phyloP scores from a whole-genome alignment of 352 stramenopile species.

The Pythium rhizo-oryzae region DNA sequence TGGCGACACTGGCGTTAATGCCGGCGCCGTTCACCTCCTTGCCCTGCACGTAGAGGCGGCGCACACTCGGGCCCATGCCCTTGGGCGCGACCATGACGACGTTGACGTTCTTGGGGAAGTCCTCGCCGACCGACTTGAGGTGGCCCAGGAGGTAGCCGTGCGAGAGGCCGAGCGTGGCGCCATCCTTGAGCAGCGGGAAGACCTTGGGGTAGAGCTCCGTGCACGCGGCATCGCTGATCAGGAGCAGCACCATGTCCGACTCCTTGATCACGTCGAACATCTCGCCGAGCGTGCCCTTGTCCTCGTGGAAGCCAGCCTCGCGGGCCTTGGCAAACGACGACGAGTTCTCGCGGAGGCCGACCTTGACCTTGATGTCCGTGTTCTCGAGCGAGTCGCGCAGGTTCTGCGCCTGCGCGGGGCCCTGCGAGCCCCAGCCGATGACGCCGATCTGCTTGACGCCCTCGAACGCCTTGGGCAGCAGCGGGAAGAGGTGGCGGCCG shows the following conservation, averaged over 20 bases:
- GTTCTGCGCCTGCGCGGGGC: slow-evolving; percentile 97
- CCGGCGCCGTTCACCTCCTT: slow-evolving; percentile 98
- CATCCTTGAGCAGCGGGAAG: slow-evolving; percentile 95
- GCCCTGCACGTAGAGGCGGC: slow-evolving; percentile 97
- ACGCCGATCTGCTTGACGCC: slow-evolving; percentile 97
- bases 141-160: slow-evolving; percentile 98
- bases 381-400: slow-evolving; percentile 95
- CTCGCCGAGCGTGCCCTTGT: slow-evolving; percentile 93
- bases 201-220: slow-evolving; percentile 97
- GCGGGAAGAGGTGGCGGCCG: slow-evolving; percentile 93
- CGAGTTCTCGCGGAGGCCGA: slow-evolving; percentile 85
- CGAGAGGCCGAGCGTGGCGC: slow-evolving; percentile 95
- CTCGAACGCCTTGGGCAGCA: slow-evolving; percentile 95
- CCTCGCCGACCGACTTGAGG: slow-evolving; percentile 95
- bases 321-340: slow-evolving; percentile 80
- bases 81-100: slow-evolving; percentile 99
- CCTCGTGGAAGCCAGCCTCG: slow-evolving; percentile 93
- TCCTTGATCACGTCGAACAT: slow-evolving; percentile 97
- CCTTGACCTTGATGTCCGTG: slow-evolving; percentile 91
- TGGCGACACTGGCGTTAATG: slow-evolving; percentile 97
- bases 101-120: slow-evolving; percentile 96
- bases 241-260: slow-evolving; percentile 96
- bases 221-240: slow-evolving; percentile 97
- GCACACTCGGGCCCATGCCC: slow-evolving; percentile 97
- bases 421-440: slow-evolving; percentile 98